Evolutionary conservation across 164 flowering plant genomes (phyloP), one percentile per base, ranked within the genome.

Genomic region (Macadamia tetraphylla): DNA sequence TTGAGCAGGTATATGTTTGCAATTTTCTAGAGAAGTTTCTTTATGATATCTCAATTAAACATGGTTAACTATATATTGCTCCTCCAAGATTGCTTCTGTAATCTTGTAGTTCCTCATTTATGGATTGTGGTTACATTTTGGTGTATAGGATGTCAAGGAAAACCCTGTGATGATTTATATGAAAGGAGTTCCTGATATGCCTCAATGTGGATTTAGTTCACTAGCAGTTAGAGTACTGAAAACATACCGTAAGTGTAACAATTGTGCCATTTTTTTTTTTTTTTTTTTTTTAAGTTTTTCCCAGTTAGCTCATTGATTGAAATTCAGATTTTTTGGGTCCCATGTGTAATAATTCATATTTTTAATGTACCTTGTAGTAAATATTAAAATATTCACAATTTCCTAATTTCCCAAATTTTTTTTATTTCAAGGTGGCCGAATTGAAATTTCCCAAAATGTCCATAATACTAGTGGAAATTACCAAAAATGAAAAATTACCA

Each of bases 91-190:
- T 11, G 29, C 8, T 44, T 42, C 44, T 40, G 52, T 48, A 17
- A 29, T 43, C 0, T 46, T 13, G 13, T 1, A 23, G 58, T 15
- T 51, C 23, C 9, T 13, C 35, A 15, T 65, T 42, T 71, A 63
- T 60, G 62, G 18, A 23, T 70, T 56, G 10, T 66, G 67, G 49
- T 7, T 51, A 12, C 17, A 10, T 53, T 66, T 60, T 78, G 51
- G n/a, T 70, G 58, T 60, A 48, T 73, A 94, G 98, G 98, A 94
- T 84, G 84, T 94, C 52, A 91, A 87, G 72, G 91, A 86, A 49
- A 88, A 91, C 60, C 91, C 92, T 59, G 91, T 91, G 46, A 89
- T 94, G 91, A 74, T 94, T 63, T 94, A 91, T 78, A 94, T 93
- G 96, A 91, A 93, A 81, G 98, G 98, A 65, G 85, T 84, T 62